phyloP scores from a whole-genome alignment of 2,329 filamentous ascomycete genomes.

The Ophiostoma tasmaniense region DNA sequence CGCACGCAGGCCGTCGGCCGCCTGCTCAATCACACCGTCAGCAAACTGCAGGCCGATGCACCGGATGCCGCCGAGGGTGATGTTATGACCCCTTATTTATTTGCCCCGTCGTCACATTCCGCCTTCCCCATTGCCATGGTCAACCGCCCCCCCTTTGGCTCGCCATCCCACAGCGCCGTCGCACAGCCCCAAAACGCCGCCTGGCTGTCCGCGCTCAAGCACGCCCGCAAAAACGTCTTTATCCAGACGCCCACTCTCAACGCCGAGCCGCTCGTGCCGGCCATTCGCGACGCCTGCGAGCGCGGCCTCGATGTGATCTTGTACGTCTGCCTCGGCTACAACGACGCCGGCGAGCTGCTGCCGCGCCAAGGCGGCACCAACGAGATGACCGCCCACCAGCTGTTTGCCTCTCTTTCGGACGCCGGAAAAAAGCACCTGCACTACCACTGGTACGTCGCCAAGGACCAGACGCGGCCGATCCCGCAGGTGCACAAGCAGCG shows the following conservation, averaged over 20 bases:
- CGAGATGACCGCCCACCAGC: conserved; percentile 55
- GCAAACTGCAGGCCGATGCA: conserved; percentile 42
- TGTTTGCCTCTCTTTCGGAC: conserved; percentile 47
- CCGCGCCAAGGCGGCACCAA: conserved; percentile 70
- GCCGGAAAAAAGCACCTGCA: conserved; percentile 43
- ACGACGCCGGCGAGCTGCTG: conserved; percentile 67
- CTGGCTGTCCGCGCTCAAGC: conserved; percentile 60
- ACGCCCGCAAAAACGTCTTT: conserved; percentile 58
- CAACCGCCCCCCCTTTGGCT: conserved; percentile 58
- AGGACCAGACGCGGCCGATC: conserved; percentile 62
- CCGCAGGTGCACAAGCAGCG: conserved; percentile 57
- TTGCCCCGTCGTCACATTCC: conserved; percentile 25
- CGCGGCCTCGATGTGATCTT: conserved; percentile 59
- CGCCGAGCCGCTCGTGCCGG: conserved; percentile 56
- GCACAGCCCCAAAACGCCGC: conserved; percentile 67
- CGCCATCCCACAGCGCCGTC: conserved; percentile 50
- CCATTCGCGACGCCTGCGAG: conserved; percentile 55
- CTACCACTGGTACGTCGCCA: conserved; percentile 63
- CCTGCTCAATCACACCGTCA: conserved; percentile 56
- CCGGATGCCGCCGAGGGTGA: conserved; percentile 44
- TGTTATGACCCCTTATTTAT: conserved; percentile 59
- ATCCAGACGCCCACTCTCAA: conserved; percentile 75
- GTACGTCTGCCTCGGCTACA: conserved; percentile 71
- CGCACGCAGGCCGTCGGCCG: conserved; percentile 51
- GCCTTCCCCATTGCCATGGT: conserved; percentile 65